Conservation (phyloP, 495 filamentous ascomycete genomes). For the Aspergillus homomorphus region DNA sequence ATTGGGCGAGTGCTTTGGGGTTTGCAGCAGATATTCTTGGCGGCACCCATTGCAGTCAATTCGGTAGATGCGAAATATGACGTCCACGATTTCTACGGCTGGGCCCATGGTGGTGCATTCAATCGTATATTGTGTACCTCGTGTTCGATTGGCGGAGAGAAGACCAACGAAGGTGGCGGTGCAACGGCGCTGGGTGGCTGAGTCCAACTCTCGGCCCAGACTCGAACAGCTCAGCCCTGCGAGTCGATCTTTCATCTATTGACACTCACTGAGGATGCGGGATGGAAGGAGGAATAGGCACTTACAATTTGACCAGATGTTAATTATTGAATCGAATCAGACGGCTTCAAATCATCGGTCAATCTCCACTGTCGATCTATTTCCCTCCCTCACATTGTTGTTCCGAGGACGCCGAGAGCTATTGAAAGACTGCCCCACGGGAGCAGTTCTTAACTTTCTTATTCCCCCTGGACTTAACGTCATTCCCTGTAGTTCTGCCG, state of each 20-base stretch:
- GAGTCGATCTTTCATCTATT: too few species aligned
- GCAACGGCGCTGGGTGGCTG: conserved; percentile 12
- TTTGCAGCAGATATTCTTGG: conserved; percentile 1
- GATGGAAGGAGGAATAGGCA: too few species aligned
- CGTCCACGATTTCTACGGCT: too few species aligned
- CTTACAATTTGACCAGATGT: too few species aligned
- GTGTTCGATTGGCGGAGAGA: conserved; percentile 2
- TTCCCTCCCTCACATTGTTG: background rate
- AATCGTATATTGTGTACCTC: background rate
- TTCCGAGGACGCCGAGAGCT: conserved; percentile 17
- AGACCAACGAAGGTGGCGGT: conserved; percentile 14
- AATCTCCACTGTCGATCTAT: background rate
- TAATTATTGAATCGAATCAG: too few species aligned
- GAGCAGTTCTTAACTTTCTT: background rate
- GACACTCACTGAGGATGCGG: too few species aligned
- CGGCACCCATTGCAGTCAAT: conserved; percentile 3
- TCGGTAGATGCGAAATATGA: too few species aligned
- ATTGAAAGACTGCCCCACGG: conserved; percentile 14
- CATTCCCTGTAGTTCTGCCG: conserved; percentile 18
- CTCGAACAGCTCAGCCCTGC: background rate
- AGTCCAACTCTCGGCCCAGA: conserved; percentile 1
- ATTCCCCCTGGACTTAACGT: conserved; percentile 20
- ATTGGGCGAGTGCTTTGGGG: conserved; percentile 2
- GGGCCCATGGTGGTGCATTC: too few species aligned
- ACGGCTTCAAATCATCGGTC: background rate